Evolutionary conservation across 1,284 basidiomycete genomes (phyloP), one percentile per base, ranked within the genome.

Genomic region (Ganoderma lingzhi): DNA sequence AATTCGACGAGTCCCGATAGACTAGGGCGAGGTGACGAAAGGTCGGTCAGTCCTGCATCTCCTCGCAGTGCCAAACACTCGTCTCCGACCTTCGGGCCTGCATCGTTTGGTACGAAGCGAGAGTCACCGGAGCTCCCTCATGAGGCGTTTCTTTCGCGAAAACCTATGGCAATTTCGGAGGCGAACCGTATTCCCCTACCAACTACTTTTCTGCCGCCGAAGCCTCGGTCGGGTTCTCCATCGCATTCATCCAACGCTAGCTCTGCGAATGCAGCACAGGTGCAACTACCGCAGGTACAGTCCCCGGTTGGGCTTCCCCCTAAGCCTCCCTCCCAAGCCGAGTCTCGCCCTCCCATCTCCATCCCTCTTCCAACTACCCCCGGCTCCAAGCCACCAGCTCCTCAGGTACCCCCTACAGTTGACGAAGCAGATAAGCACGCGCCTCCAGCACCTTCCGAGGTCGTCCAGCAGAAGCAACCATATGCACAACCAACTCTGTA

Each of bases 91-190:
- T 66, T 64, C 28, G 55, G 32, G 32, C 41, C 67, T 63, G 23
- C 60, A 12, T 42, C 61, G 6, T 37, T 41, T 28, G 41, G 28
- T 19, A 28, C 72, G n/a, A 73, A 73, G 63, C 70, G 66, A 37
- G 72, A 73, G 51, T 73, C 72, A 17, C 72, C 70, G 28, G 70
- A 73, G 37, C 61, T 73, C 6, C 68, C 68, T 9, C 72, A 71
- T 41, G 66, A 71, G 39, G 35, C 66, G 9, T 23, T 73, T 28
- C 64, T 64, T 53, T 17, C 56, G 60, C 67, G 37, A 64, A 70
- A 69, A 48, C 65, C 35, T 51, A 58, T n/a, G n/a, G 4, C 9
- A 6, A 51, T n/a, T 5, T 39, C 17, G 2, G 59, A 61, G n/a
- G 37, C 59, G 23, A 28, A 23, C 23, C 59, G 39, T 41, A 61